Evolutionary conservation across 768 basidiomycete genomes (phyloP).

Genomic region (Boletales sp.): DNA sequence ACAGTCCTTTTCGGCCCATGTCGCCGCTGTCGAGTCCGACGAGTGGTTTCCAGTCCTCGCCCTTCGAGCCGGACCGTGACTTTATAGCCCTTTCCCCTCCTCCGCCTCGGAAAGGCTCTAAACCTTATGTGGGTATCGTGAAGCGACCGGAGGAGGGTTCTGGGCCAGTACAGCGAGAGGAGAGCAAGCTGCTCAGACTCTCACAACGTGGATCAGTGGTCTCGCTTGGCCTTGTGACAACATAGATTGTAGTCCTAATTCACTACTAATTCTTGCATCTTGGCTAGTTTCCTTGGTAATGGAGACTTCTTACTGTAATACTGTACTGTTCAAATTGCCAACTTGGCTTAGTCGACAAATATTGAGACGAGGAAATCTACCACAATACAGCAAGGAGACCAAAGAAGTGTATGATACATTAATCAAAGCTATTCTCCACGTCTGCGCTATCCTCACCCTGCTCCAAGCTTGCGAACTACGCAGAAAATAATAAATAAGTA

Average conservation of each 20-base stretch:
- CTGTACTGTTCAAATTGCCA: too few species aligned
- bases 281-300: conserved; percentile 2
- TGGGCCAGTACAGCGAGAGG: conserved; percentile 8
- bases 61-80: conserved; percentile 31
- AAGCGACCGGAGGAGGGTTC: conserved; percentile 9
- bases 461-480: conserved; percentile 85
- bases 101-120: conserved; percentile 61
- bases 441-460: conserved; percentile 91
- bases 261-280: conserved; percentile 12
- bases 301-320: not conserved
- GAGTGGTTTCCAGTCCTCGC: conserved; percentile 8
- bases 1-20: conserved; percentile 21
- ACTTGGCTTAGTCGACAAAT: too few species aligned
- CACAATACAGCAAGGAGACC: conserved; percentile 2
- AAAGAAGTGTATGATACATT: conserved; percentile 29
- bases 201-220: conserved; percentile 52
- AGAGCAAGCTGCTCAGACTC: conserved; percentile 28
- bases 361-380: conserved; percentile 12
- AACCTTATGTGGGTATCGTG: conserved; percentile 35
- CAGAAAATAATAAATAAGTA: not conserved
- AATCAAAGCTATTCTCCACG: conserved; percentile 93
- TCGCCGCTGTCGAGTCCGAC: conserved; percentile 15
- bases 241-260: conserved; percentile 23
- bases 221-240: conserved; percentile 49
- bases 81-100: conserved; percentile 59